Evolutionary conservation across 148 eudicot species (phyloP), one percentile per base, ranked within the genome.

Genomic region (Fagopyrum tataricum): DNA sequence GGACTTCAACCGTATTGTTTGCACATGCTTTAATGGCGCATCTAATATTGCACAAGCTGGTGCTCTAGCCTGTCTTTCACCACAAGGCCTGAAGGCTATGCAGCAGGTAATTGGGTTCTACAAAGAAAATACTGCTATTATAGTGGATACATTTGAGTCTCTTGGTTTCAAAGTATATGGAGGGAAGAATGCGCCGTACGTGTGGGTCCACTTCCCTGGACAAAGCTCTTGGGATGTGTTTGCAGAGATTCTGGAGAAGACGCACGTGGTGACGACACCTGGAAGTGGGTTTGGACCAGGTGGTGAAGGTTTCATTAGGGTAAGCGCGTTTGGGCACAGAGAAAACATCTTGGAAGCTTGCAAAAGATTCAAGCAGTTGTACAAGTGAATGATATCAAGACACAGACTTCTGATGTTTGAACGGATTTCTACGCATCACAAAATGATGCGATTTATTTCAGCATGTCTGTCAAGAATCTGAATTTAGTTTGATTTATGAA

Each of bases 151-250:
- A 71, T 90, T 93, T 77, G 82, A 83, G 73, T 93, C 96, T 23
- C 96, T 93, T 4, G 98, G 96, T 56, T 93, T 87, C 58, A 90
- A 85, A 20, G 96, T 92, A 23, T 88, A 92, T 71, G 98, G 96
- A 58, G 98, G 98, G 15, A 85, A 83, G 78, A 87, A 90, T 76
- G 98, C 98, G 4, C 98, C 98, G 11, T 90, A 90, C 56, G 98
- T 92, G 73, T 92, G 98, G 98, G 90, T 92, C 23, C 90, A 90
- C 83, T 92, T 92, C 76, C 96, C 98, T 13, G 98, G 98, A 7
- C 86, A 49, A 70, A 93, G 91, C 76, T 93, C 98, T 13, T 93
- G 98, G 98, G 98, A 93, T 44, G 96, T 91, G 58, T 93, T 93
- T 70, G 73, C 87, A 8, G 98, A 93, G 84, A 91, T 93, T 51